Evolutionary conservation across 1,284 basidiomycete species (phyloP).

Genomic region (Sporisorium iseilematis-ciliati): DNA sequence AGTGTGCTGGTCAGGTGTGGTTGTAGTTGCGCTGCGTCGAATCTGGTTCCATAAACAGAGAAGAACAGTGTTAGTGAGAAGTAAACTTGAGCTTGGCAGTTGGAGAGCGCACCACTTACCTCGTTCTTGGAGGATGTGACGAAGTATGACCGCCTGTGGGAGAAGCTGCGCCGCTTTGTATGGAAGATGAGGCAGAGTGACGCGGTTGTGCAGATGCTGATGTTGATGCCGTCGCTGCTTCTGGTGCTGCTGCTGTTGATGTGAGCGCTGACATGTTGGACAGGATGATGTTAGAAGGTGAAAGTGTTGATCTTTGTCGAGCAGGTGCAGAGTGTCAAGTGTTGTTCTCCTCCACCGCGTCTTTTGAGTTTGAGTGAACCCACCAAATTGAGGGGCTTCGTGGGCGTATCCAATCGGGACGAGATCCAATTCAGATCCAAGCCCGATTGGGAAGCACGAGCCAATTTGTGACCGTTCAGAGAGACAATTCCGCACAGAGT

Average conservation of each 20-base stretch:
- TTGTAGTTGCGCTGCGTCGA: conserved; percentile 40
- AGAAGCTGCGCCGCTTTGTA: conserved; percentile 18
- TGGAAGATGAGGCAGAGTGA: conserved; percentile 12
- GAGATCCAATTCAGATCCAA: neutral
- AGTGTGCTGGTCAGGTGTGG: conserved; percentile 33
- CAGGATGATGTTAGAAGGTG: neutral
- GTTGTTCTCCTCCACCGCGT: conserved; percentile 19
- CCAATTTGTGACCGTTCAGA: neutral
- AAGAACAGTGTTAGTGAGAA: neutral
- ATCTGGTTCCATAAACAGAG: conserved; percentile 18
- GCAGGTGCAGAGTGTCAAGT: conserved; percentile 2
- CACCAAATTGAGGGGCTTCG: neutral
- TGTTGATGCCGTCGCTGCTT: conserved; percentile 13
- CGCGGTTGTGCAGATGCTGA: conserved; percentile 1
- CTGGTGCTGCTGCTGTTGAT: conserved; percentile 15
- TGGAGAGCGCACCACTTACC: conserved; percentile 7
- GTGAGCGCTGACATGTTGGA: conserved; percentile 3
- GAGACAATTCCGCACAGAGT: neutral
- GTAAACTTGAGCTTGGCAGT: neutral
- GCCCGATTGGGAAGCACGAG: conserved; percentile 6
- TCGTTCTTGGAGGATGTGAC: conserved; percentile 23
- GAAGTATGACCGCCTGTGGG: conserved; percentile 11
- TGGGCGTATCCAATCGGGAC: neutral
- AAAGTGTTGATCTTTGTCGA: conserved; percentile 16
- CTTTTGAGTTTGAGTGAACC: neutral